Conservation (phyloP, 768 basidiomycete species). For the Suillus discolor region DNA sequence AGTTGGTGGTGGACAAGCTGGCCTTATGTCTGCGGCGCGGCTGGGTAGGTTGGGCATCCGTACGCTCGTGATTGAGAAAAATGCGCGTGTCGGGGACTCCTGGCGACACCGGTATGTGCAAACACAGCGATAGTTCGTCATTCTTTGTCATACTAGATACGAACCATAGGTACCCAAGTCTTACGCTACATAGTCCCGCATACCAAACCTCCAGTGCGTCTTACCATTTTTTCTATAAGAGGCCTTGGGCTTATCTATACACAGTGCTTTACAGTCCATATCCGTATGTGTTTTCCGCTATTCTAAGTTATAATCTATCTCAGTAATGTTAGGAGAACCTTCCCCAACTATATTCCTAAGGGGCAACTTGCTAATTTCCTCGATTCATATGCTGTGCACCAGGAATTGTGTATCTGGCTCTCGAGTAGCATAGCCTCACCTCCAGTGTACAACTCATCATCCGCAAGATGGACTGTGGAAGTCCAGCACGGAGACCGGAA, state of each 20-base stretch:
- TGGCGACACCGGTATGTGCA: not conserved
- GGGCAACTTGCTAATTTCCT: not conserved
- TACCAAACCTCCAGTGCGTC: not conserved
- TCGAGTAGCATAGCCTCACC: not conserved
- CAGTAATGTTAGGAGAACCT: not conserved
- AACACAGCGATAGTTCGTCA: not conserved
- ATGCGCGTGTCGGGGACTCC: not conserved
- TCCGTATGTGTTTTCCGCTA: not conserved
- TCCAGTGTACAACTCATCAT: not conserved
- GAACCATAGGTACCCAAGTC: not conserved
- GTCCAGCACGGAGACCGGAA: not conserved
- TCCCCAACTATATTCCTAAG: not conserved
- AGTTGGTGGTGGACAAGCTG: not conserved
- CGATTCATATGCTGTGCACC: not conserved
- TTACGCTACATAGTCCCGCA: not conserved
- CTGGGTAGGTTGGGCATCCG: not conserved
- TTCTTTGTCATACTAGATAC: not conserved
- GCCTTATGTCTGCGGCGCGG: not conserved
- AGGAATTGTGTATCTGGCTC: not conserved
- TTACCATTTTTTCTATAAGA: not conserved
- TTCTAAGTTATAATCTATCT: not conserved
- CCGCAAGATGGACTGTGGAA: not conserved
- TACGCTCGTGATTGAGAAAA: not conserved
- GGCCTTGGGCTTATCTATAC: not conserved
- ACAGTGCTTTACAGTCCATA: not conserved